Evolutionary conservation across 225 moss, liverwort and hornwort species (phyloP).

Genomic region (Anthoceros angustus): DNA sequence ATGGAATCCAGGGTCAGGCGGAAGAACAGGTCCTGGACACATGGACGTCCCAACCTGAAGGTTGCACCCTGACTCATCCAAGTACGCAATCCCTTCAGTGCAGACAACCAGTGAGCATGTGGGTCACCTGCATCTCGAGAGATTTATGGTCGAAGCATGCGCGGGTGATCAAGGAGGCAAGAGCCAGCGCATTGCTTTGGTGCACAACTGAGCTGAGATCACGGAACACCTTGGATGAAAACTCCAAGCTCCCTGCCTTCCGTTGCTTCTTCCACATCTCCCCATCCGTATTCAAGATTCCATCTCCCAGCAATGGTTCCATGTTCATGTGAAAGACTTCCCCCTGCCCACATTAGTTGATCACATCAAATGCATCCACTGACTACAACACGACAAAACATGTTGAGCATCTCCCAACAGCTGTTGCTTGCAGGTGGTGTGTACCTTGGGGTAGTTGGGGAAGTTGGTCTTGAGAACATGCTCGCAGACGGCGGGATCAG

Average conservation of each 20-base stretch:
- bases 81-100: too few relatives aligned
- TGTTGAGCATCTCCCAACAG: background rate
- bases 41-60: background rate
- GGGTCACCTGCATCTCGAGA: slow-evolving; percentile 16
- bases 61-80: too few relatives aligned
- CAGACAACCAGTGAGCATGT: background rate
- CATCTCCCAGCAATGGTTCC: slow-evolving; percentile 13
- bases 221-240: background rate
- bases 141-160: background rate
- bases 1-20: slow-evolving; percentile 10
- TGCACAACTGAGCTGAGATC: slow-evolving; percentile 11
- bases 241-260: slow-evolving; percentile 11
- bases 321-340: slow-evolving; percentile 6
- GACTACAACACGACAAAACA: background rate
- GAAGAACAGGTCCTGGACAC: slow-evolving; percentile 13
- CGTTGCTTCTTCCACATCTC: slow-evolving; percentile 13
- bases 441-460: too few relatives aligned
- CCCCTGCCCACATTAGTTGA: background rate
- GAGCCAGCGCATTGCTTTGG: slow-evolving; percentile 6
- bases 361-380: background rate
- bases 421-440: too few relatives aligned
- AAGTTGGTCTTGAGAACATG: slow-evolving; percentile 15
- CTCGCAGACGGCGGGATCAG: too few relatives aligned
- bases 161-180: slow-evolving; percentile 5
- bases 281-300: slow-evolving; percentile 9